phyloP scores from a whole-genome alignment of 2,329 filamentous ascomycete genomes.

The Aspergillus persii region DNA sequence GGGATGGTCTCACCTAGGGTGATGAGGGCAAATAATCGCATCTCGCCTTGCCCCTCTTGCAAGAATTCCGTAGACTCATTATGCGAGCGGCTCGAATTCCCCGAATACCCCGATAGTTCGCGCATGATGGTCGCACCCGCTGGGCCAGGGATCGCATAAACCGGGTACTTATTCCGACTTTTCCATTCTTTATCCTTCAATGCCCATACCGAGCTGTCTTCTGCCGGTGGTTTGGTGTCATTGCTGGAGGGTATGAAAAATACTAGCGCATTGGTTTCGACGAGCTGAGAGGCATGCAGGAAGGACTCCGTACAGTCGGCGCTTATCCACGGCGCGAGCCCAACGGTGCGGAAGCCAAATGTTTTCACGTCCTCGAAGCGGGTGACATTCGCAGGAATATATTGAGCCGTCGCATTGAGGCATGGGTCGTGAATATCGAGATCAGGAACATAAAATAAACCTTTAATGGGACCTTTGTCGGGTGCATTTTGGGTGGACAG shows the following conservation, averaged over 20 bases:
- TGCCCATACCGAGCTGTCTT: constrained; percentile 66
- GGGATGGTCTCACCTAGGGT: constrained; percentile 38
- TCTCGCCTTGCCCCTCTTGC: constrained; percentile 6
- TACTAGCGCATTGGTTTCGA: constrained; percentile 59
- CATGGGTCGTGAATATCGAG: constrained; percentile 61
- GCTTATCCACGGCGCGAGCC: constrained; percentile 82
- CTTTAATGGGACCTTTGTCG: constrained; percentile 63
- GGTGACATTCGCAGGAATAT: constrained; percentile 74
- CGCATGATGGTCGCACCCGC: constrained; percentile 68
- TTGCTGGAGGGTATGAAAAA: constrained; percentile 52
- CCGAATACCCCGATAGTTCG: constrained; percentile 73
- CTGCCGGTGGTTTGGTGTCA: constrained; percentile 61
- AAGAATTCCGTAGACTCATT: constrained; percentile 30
- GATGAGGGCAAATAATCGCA: constrained; percentile 52
- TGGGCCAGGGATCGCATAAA: constrained; percentile 74
- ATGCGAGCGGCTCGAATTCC: constrained; percentile 56
- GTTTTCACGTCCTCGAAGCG: constrained; percentile 65
- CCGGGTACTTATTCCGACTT: constrained; percentile 67
- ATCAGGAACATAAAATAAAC: constrained; percentile 82
- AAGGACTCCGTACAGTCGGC: constrained; percentile 71
- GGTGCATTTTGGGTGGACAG: constrained; percentile 67
- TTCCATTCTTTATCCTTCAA: constrained; percentile 74
- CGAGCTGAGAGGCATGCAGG: constrained; percentile 60
- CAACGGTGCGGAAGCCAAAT: constrained; percentile 69
- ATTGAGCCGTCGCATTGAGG: constrained; percentile 58